Evolutionary conservation across 2,329 filamentous ascomycete species (phyloP).

Genomic region (Juglanconis sp.): DNA sequence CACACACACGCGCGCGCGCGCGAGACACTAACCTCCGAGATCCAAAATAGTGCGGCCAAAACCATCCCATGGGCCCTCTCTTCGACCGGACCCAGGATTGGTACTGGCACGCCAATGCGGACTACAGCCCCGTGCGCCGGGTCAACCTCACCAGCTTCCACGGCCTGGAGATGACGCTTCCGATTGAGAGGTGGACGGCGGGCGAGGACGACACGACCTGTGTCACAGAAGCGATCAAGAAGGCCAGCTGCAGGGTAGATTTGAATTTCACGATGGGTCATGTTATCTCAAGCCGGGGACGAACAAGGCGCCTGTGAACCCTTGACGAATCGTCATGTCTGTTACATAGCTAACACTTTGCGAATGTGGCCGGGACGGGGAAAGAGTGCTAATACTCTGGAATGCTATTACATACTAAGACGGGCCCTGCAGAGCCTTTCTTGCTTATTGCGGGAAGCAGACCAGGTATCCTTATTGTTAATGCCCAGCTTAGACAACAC

Average conservation of each 20-base stretch:
- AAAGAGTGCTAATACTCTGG: no score
- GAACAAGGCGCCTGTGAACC: background rate
- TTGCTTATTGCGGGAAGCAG: no score
- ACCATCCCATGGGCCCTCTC: background rate
- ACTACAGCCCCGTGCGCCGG: background rate
- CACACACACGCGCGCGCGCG: no score
- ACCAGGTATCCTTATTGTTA: no score
- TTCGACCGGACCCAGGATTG: background rate
- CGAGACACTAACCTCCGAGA: no score
- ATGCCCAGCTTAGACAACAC: no score
- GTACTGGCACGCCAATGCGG: background rate
- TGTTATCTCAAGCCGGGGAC: conserved; percentile 1
- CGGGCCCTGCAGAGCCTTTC: no score
- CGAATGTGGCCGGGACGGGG: no score
- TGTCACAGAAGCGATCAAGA: conserved; percentile 1
- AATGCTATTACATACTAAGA: no score
- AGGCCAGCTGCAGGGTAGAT: conserved; percentile 1
- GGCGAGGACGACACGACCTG: background rate
- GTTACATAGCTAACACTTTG: no score
- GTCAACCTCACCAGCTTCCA: background rate
- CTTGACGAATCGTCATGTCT: no score
- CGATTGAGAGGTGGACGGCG: background rate
- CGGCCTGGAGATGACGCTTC: conserved; percentile 7
- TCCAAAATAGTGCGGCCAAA: background rate
- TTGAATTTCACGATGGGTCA: background rate